Base-by-base conservation (phyloP, 192 early-diverging fungal genomes). In the Umbelopsis vinacea region DNA sequence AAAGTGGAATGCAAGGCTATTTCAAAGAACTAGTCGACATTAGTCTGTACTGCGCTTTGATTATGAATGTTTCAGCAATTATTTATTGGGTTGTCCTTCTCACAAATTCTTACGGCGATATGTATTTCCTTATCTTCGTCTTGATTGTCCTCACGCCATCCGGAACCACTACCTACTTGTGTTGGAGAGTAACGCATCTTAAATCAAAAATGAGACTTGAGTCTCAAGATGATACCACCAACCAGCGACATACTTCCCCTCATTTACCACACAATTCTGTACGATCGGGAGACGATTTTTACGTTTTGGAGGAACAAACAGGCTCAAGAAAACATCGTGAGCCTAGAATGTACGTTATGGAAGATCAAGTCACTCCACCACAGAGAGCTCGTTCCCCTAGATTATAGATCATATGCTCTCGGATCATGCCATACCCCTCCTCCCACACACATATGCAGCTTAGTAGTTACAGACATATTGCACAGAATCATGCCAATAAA, bases 1-100 rank as follows among this genome's bases (percentile, higher is more conserved):
- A 68, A 68, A 45, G 67, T 38, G 67, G 67, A 3, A 68, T 68
- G 67, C 67, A 68, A 21, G 46, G 67, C 10, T 68, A 68, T 21
- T 68, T 68, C n/a, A 68, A 68, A 48, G 67, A 48, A 68, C 43
- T 68, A 19, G 67, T 68, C 14, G 67, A 68, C 45, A 46, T 68
- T 9, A 47, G 45, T 46, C 67, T 68, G 24, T 68, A 26, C 17
- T 68, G 67, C 40, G 67, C 67, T 22, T 43, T 68, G 3, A 19
- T 68, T 8, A 68, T 68, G 67, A 68, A 68, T 38, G 26, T 68
- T 24, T 22, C 67, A 68, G 67, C 67, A 15, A 68, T 68, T n/a
- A 24, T 68, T 14, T 68, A 68, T 45, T 68, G 67, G 67, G 24
- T 68, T 0, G 26, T 68, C 19, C 46, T 68, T 6, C 67, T 68